Evolutionary conservation across 2,329 filamentous ascomycete genomes (phyloP).

Genomic region (Ophiosphaerella korrae): DNA sequence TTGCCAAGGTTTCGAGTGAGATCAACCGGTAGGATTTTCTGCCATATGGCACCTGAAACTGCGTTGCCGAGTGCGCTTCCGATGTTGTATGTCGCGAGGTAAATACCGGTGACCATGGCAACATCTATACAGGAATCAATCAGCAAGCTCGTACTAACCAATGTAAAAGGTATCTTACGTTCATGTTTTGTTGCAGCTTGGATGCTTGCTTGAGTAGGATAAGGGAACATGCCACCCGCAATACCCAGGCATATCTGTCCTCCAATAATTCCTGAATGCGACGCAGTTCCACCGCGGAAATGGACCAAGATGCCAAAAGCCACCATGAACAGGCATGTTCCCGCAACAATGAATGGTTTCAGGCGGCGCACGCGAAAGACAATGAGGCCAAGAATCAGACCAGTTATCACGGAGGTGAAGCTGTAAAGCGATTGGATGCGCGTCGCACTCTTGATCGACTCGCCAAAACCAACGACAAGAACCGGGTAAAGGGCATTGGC

Average conservation of each 20-base stretch:
- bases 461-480: constrained; percentile 65
- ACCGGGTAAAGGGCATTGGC: constrained; percentile 69
- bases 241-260: constrained; percentile 67
- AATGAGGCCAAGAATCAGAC: constrained; percentile 61
- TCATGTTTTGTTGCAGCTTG: constrained; percentile 58
- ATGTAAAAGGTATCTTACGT: constrained; percentile 19
- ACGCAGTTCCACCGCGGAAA: constrained; percentile 61
- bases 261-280: constrained; percentile 63
- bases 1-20: constrained; percentile 52
- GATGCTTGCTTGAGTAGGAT: constrained; percentile 57
- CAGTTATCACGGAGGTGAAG: constrained; percentile 62
- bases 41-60: constrained; percentile 67
- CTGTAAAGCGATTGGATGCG: constrained; percentile 66
- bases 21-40: constrained; percentile 54
- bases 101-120: constrained; percentile 68
- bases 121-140: constrained; percentile 47
- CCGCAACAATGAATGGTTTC: constrained; percentile 67
- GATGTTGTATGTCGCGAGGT: constrained; percentile 67
- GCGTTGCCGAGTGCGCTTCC: constrained; percentile 65
- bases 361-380: constrained; percentile 61
- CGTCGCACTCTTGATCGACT: constrained; percentile 61
- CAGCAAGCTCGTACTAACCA: background rate
- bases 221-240: constrained; percentile 66
- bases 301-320: constrained; percentile 69
- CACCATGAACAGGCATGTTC: constrained; percentile 66